Percentiles rank a stretch among this genome's conserved stretches.
Evolutionary conservation across 1,139 yeast genomes (phyloP).

Genomic region (Zygoascus hellenicus): DNA sequence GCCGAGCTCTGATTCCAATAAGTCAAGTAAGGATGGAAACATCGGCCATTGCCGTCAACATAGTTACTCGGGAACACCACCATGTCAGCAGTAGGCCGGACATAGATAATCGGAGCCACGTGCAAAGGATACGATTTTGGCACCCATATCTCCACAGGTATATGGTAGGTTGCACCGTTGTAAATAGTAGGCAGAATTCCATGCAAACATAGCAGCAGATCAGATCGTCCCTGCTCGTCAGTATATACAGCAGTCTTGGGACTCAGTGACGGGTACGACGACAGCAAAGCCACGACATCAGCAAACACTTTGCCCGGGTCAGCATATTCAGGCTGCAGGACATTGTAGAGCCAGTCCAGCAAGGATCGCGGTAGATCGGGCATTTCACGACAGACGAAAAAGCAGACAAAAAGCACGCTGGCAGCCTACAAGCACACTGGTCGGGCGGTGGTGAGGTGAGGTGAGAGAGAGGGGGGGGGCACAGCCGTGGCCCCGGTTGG

Average conservation of each 20-base stretch:
- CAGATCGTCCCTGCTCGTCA: constrained; percentile 50
- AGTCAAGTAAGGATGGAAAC: constrained; percentile 64
- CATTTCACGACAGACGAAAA: background rate
- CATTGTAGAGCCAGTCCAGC: constrained; percentile 54
- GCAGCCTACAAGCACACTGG: background rate
- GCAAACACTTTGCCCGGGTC: constrained; percentile 50
- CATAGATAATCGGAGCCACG: constrained; percentile 55
- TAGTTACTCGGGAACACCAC: constrained; percentile 55
- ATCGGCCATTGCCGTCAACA: constrained; percentile 67
- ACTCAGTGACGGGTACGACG: constrained; percentile 45
- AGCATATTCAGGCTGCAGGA: constrained; percentile 50
- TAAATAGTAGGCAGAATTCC: constrained; percentile 47
- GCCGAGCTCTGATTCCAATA: constrained; percentile 44
- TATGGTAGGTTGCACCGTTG: constrained; percentile 33
- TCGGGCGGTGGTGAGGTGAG: background rate
- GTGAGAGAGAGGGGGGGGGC: background rate
- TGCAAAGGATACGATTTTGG: constrained; percentile 61
- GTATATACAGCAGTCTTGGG: constrained; percentile 72
- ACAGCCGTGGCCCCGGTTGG: no score
- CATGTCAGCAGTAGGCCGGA: constrained; percentile 48
- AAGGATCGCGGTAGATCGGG: constrained; percentile 38
- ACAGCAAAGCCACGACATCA: constrained; percentile 55
- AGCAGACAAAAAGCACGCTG: no score
- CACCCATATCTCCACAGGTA: constrained; percentile 74
- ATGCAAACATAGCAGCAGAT: constrained; percentile 55